Conservation (phyloP, 2,329 filamentous ascomycete genomes). For the Aspergillus arachidicola region DNA sequence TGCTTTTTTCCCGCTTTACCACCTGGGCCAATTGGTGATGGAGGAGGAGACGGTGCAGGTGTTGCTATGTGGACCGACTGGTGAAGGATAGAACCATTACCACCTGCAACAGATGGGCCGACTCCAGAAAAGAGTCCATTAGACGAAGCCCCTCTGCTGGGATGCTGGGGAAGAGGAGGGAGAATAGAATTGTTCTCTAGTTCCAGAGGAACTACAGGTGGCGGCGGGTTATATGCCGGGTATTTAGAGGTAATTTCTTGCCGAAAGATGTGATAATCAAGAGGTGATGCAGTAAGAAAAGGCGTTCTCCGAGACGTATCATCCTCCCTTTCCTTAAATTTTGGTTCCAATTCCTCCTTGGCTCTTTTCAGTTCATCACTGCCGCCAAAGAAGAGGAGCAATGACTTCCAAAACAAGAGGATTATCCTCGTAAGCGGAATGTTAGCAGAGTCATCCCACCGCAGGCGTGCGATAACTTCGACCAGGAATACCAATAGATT, state of each 20-base stretch:
- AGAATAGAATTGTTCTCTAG: conserved; percentile 88
- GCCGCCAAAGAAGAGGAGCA: conserved; percentile 83
- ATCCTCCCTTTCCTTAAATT: conserved; percentile 51
- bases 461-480: conserved; percentile 66
- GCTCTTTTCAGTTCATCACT: conserved; percentile 70
- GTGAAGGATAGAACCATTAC: conserved; percentile 75
- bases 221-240: conserved; percentile 90
- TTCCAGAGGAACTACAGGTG: conserved; percentile 79
- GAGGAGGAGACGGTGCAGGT: conserved; percentile 90
- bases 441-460: conserved; percentile 65
- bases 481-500: conserved; percentile 73
- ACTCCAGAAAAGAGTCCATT: conserved; percentile 64
- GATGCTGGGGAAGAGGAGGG: conserved; percentile 78
- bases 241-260: conserved; percentile 98
- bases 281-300: conserved; percentile 86
- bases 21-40: conserved; percentile 78
- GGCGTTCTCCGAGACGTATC: conserved; percentile 64
- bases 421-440: conserved; percentile 70
- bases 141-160: conserved; percentile 61
- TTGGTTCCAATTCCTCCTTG: conserved; percentile 67
- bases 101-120: conserved; percentile 49
- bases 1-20: conserved; percentile 97
- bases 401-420: conserved; percentile 87
- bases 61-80: conserved; percentile 99
- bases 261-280: conserved; percentile 95